phyloP scores from a whole-genome alignment of 176 grass and related monocot genomes.

The Oryza coarctata region DNA sequence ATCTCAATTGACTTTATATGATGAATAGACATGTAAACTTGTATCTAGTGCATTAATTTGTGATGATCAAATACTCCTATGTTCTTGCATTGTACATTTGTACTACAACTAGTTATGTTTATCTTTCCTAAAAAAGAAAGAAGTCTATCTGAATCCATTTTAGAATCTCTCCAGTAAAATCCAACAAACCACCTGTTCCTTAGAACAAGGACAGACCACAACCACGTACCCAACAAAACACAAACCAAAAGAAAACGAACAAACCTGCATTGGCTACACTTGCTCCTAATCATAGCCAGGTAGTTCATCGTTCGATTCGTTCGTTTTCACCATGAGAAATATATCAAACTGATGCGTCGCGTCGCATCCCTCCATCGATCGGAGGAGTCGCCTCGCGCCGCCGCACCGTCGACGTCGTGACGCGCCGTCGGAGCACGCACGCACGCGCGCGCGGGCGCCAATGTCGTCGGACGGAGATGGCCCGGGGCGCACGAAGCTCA shows the following conservation, averaged over 20 bases:
- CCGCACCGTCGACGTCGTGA: slow-evolving; percentile 13
- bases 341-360: slow-evolving; percentile 5
- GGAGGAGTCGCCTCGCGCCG: neutral
- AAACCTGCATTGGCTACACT: neutral
- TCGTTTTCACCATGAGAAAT: neutral
- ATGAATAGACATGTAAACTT: too few species aligned
- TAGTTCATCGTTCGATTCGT: neutral
- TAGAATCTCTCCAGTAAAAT: slow-evolving; percentile 18
- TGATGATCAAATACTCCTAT: too few species aligned
- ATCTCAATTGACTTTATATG: too few species aligned
- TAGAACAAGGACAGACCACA: slow-evolving; percentile 36
- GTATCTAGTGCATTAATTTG: too few species aligned
- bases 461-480: slow-evolving; percentile 41
- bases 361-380: neutral
- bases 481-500: slow-evolving; percentile 24
- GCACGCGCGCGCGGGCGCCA: neutral
- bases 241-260: neutral
- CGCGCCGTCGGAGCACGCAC: too few species aligned
- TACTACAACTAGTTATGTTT: neutral
- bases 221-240: slow-evolving; percentile 9
- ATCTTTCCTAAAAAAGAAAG: neutral
- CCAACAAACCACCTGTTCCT: slow-evolving; percentile 3
- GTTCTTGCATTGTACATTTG: too few species aligned
- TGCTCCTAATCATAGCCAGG: slow-evolving; percentile 40
- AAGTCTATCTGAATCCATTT: neutral